These are phyloP conservation scores for Tylopilus sp. DNA, from an alignment of 1,284 basidiomycete species.

Conservation along the genomic window DNA sequence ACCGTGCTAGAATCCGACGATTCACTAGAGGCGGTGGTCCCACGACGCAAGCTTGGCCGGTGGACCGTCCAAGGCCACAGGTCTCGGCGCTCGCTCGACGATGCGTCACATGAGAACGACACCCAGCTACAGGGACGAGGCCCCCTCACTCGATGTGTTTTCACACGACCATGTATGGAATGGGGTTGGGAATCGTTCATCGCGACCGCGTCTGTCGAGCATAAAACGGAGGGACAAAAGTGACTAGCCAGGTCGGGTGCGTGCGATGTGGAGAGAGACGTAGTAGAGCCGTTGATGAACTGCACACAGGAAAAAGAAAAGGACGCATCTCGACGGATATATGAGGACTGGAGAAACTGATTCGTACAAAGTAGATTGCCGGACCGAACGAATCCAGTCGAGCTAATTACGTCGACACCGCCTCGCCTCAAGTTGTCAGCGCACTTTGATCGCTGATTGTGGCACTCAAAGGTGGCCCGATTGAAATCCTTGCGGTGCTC, in stretches of 20 bases:
- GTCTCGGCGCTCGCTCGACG: slow-evolving; percentile 19
- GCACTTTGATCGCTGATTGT: slow-evolving; percentile 17
- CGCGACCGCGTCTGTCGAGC: background rate
- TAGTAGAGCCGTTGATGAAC: slow-evolving; percentile 10
- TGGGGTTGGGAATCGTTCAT: slow-evolving; percentile 19
- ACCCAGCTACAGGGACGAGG: slow-evolving; percentile 33
- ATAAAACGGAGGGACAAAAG: slow-evolving; percentile 2
- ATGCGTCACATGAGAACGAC: slow-evolving; percentile 18
- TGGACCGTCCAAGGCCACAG: slow-evolving; percentile 23
- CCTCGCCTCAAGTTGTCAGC: slow-evolving; percentile 14
- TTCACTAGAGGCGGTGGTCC: slow-evolving; percentile 19
- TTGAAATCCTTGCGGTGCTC: background rate
- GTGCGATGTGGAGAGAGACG: background rate
- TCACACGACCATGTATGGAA: slow-evolving; percentile 9
- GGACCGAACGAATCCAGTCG: background rate
- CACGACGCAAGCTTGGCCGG: slow-evolving; percentile 13
- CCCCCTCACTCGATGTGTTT: slow-evolving; percentile 21
- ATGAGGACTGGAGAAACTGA: slow-evolving; percentile 5
- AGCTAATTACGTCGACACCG: slow-evolving; percentile 15
- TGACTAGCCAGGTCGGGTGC: background rate
- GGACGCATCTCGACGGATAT: slow-evolving; percentile 26
- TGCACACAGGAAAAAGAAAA: background rate
- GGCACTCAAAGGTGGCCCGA: background rate
- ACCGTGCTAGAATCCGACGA: slow-evolving; percentile 15
- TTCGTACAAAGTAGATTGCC: slow-evolving; percentile 5